A percentile compares a stretch with the other conserved stretches of the same genome.
Evolutionary conservation across 768 basidiomycete species (phyloP).

Genomic region (Phaeotremella fagi): DNA sequence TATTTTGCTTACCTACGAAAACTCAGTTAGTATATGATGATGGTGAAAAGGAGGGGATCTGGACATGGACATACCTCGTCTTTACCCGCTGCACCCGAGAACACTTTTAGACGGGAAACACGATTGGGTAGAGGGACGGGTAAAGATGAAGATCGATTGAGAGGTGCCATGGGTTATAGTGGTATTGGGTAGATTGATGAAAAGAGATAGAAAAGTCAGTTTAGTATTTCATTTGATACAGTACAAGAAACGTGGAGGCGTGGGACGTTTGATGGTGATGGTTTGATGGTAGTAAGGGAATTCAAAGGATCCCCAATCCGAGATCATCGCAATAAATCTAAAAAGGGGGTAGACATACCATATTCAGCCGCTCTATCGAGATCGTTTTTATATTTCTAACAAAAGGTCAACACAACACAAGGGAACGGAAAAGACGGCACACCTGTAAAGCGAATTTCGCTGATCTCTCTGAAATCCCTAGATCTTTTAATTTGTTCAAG

Average conservation of each 20-base stretch:
- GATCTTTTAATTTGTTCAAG: constrained; percentile 29
- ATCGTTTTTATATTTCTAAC: constrained; percentile 39
- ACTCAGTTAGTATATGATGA: background rate
- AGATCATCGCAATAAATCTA: too few relatives aligned
- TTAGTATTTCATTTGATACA: background rate
- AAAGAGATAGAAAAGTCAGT: background rate
- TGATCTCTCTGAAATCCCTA: constrained; percentile 40
- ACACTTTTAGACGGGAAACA: constrained; percentile 42
- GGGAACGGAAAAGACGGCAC: constrained; percentile 2
- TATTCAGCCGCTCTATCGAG: constrained; percentile 43
- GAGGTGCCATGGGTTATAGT: constrained; percentile 35
- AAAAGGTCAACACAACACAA: background rate
- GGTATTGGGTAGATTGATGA: background rate
- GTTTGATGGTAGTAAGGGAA: too few relatives aligned
- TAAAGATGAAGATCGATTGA: constrained; percentile 44
- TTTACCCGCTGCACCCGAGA: constrained; percentile 38
- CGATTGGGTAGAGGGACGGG: constrained; percentile 44
- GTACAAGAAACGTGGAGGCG: background rate
- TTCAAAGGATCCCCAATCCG: too few relatives aligned
- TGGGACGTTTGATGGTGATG: too few relatives aligned
- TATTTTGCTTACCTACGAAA: constrained; percentile 25
- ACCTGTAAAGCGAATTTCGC: constrained; percentile 41
- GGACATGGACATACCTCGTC: constrained; percentile 41
- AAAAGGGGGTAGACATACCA: constrained; percentile 35
- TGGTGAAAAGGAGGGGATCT: background rate